phyloP scores from a whole-genome alignment of 225 moss, liverwort and hornwort species.

The Pseudisothecium myosuroides region DNA sequence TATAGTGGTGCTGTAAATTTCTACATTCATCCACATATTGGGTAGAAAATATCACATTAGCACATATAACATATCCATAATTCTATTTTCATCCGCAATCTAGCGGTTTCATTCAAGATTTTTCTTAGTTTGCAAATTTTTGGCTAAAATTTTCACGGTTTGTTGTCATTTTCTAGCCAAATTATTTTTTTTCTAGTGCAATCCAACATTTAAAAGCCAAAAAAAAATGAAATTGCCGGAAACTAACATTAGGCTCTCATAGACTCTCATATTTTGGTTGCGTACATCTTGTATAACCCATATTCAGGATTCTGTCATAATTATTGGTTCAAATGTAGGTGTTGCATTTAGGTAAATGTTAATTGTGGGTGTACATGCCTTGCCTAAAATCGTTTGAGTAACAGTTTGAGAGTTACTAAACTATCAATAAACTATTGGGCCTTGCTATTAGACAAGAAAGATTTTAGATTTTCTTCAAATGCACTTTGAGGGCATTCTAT shows the following conservation, averaged over 20 bases:
- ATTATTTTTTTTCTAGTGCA: too few relatives aligned
- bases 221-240: too few relatives aligned
- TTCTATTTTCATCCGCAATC: too few relatives aligned
- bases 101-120: too few relatives aligned
- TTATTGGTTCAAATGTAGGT: neutral
- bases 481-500: accelerated
- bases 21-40: too few relatives aligned
- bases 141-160: too few relatives aligned
- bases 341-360: neutral
- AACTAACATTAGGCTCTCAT: neutral
- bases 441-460: neutral
- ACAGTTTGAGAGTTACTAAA: accelerated
- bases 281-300: neutral
- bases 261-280: neutral
- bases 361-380: neutral
- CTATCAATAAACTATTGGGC: accelerated
- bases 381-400: neutral
- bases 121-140: too few relatives aligned
- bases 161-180: too few relatives aligned
- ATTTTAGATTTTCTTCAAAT: neutral
- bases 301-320: accelerated
- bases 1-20: too few relatives aligned
- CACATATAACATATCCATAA: too few relatives aligned
- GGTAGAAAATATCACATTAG: too few relatives aligned
- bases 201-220: too few relatives aligned